Evolutionary conservation across 768 basidiomycete species (phyloP).

Genomic region (Auriscalpium orientale): DNA sequence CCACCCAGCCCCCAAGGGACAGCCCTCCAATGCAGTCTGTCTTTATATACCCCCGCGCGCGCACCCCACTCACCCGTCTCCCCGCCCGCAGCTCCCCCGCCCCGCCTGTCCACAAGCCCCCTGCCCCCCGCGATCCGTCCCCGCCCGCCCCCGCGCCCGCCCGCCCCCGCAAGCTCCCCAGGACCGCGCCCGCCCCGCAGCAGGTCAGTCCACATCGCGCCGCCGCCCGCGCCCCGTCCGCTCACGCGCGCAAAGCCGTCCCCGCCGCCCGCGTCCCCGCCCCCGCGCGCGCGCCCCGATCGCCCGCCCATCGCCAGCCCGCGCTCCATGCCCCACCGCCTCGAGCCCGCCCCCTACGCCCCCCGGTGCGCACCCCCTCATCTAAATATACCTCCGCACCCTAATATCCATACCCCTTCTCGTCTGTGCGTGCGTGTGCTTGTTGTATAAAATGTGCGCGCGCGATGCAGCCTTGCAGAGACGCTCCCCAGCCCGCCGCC

Average conservation of each 20-base stretch:
- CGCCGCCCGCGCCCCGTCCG: neutral
- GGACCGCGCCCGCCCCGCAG: constrained; percentile 6
- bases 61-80: constrained; percentile 1
- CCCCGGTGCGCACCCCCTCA: constrained; percentile 19
- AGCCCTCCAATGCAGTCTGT: constrained; percentile 13
- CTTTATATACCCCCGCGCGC: constrained; percentile 11
- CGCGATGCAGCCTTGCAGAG: constrained; percentile 32
- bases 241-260: neutral
- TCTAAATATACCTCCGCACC: too few species aligned
- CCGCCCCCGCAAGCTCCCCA: neutral
- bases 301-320: neutral
- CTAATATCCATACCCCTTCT: too few species aligned
- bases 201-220: neutral
- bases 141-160: constrained; percentile 4
- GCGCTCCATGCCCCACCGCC: constrained; percentile 42
- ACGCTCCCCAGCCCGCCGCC: constrained; percentile 32
- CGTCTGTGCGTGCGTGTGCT: too few species aligned
- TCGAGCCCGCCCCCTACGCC: constrained; percentile 27
- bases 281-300: neutral
- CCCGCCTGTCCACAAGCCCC: constrained; percentile 1
- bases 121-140: constrained; percentile 6
- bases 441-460: too few species aligned
- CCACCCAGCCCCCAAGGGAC: constrained; percentile 6
- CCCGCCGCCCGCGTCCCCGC: neutral
- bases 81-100: neutral